Evolutionary conservation across 441 rosid species (phyloP).

Genomic region (Populus hybrid): DNA sequence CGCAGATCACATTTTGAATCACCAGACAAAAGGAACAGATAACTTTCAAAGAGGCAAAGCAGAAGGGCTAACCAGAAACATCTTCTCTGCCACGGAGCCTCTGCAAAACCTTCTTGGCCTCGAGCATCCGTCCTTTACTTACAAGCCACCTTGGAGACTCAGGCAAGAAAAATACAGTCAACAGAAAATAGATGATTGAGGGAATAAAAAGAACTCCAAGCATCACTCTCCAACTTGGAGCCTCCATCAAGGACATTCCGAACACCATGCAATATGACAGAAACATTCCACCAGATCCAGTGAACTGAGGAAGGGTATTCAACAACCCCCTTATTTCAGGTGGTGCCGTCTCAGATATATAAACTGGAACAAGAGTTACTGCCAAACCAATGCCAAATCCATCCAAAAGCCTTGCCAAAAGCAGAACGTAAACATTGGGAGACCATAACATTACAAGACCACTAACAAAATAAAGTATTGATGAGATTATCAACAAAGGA

Average conservation of each 20-base stretch:
- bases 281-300: conserved; percentile 81
- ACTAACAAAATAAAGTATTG: conserved; percentile 58
- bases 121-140: conserved; percentile 74
- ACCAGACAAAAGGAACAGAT: background rate
- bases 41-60: background rate
- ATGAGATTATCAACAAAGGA: conserved; percentile 63
- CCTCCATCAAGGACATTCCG: conserved; percentile 60
- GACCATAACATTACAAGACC: conserved; percentile 79
- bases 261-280: conserved; percentile 78
- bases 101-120: conserved; percentile 75
- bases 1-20: background rate
- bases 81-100: conserved; percentile 73
- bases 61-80: conserved; percentile 56
- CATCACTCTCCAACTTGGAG: conserved; percentile 83
- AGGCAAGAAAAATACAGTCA: conserved; percentile 67
- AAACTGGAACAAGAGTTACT: conserved; percentile 69
- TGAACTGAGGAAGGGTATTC: conserved; percentile 80
- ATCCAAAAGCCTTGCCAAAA: conserved; percentile 72
- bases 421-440: conserved; percentile 73
- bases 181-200: conserved; percentile 44
- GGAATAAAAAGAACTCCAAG: conserved; percentile 76
- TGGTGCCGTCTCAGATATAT: conserved; percentile 89
- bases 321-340: conserved; percentile 76
- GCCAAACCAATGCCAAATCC: conserved; percentile 82
- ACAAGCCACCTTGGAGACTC: conserved; percentile 96